Evolutionary conservation across 1,284 basidiomycete genomes (phyloP), one percentile per base, ranked within the genome.

Genomic region (Fomitopsis palustris): DNA sequence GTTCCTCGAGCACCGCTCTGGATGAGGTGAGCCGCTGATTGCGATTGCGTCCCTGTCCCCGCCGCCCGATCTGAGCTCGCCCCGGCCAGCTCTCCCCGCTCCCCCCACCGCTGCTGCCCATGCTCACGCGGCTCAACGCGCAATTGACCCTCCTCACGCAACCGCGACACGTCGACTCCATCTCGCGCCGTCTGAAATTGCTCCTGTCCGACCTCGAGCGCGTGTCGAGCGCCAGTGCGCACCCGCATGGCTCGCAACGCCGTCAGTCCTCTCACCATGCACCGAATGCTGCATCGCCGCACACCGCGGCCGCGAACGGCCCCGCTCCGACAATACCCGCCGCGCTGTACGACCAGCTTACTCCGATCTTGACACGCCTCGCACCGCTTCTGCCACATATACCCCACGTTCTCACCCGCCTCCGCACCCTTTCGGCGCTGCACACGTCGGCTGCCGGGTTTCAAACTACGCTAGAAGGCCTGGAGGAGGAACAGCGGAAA

Each of bases 131-230:
- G 31, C 83, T 98, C 39, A 94, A 93, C 69, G 86, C 88, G 29
- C 92, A 95, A 73, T 79, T 98, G 31, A 86, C 88, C 2, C 80
- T 98, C 16, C 85, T 99, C 54, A 93, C 95, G 0, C 95, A 98
- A 77, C 96, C 97, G 0, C 87, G 95, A 6, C 96, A 99, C 71
- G 88, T 99, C 39, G 96, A 99, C 73, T 91, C 94, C n/a, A 92
- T 98, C 63, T 95, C 95, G 1, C 86, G 96, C 17, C 88, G 96
- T 8, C 86, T 98, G 64, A 99, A 98, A 69, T 79, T 98, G 9
- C 85, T 98, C 17, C 82, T 96, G 8, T 90, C 94, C 0, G 96
- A 99, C 72, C 84, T 99, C 57, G 96, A 98, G 61, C 87, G 95
- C 19, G 85, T 89, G 0, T 87, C 90, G 56, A 81, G 82, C 51